Evolutionary conservation across 2,329 filamentous ascomycete species (phyloP), one percentile per base, ranked within the genome.

Genomic region (Fonsecaea pedrosoi): DNA sequence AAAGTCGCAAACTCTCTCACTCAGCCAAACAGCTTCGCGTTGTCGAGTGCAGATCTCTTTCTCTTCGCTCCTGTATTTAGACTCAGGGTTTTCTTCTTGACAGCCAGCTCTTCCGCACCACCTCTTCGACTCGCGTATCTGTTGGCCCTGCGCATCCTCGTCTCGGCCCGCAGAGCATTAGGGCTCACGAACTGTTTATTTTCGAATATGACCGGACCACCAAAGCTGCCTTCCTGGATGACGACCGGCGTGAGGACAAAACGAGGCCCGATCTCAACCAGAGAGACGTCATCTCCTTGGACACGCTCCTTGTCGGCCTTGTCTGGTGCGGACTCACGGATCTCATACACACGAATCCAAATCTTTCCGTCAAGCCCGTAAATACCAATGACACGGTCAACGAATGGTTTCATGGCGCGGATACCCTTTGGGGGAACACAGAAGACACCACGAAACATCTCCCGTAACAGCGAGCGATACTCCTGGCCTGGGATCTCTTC

Each of bases 151-250:
- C 86, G 84, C 79, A 87, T 83, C 73, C 92, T 85, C 73, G 96
- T 79, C 70, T 98, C 95, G 48, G 92, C 85, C 72, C 95, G 86
- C 70, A 98, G 88, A 81, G 97, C 92, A 86, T 99, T 99, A 9
- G 95, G 95, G 72, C 91, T 95, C 62, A 99, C 92, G 75, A 97
- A 99, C 78, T 97, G 90, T 84, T 92, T 95, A 83, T 98, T 98
- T 84, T 98, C 92, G 81, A 96, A 99, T 76, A 99, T 96, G 71
- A 98, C 92, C 2, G 95, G 94, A 0, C 95, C 95, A 62, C 94
- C 94, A 74, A 99, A 98, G 68, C 91, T 94, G 53, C 92, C 93
- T 78, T 99, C 95, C 73, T 96, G 89, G 72, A 98, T 97, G 65
- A 98, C 89, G 71, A 97, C 97, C 0, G 95, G 94, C 32, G 93